Evolutionary conservation across 139 green algal species (phyloP).

Genomic region (Tetradesmus lagerheimii): DNA sequence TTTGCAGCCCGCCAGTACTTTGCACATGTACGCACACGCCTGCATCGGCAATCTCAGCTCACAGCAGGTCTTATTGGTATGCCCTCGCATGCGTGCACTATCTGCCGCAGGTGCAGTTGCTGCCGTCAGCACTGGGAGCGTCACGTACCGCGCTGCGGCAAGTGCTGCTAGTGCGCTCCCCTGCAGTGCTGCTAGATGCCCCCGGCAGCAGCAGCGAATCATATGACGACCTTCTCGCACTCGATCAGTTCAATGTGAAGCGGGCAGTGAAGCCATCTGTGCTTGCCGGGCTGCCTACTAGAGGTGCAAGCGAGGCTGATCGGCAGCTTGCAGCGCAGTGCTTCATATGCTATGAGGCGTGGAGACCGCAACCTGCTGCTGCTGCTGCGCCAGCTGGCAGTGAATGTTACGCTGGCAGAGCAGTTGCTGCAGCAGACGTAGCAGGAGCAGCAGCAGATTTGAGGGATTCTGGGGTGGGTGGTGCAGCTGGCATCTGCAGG

Average conservation of each 20-base stretch:
- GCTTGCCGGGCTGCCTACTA: background rate
- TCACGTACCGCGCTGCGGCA: background rate
- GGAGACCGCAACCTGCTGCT: background rate
- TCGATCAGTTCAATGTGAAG: constrained; percentile 49
- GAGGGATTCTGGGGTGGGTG: too few relatives aligned
- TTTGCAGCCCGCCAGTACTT: too few relatives aligned
- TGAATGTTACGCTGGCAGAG: background rate
- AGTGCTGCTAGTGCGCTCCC: background rate
- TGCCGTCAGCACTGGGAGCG: background rate
- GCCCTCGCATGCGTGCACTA: too few relatives aligned
- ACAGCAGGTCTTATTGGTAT: too few relatives aligned
- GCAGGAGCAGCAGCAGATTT: background rate
- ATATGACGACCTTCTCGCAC: constrained; percentile 44
- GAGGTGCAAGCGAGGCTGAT: background rate
- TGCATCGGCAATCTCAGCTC: too few relatives aligned
- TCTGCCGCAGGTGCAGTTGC: background rate
- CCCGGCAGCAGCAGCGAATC: background rate
- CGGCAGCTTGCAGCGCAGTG: constrained; percentile 15
- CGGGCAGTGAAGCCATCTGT: constrained; percentile 9
- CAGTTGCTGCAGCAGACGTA: background rate
- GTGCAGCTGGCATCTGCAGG: background rate
- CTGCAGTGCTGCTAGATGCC: background rate
- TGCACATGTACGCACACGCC: too few relatives aligned
- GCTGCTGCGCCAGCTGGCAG: background rate
- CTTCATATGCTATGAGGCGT: constrained; percentile 41